Percentiles rank a stretch among this genome's conserved stretches.
These are phyloP conservation scores for Clarkia xantiana DNA, from an alignment of 345 rosid species.

Conservation along the genomic window DNA sequence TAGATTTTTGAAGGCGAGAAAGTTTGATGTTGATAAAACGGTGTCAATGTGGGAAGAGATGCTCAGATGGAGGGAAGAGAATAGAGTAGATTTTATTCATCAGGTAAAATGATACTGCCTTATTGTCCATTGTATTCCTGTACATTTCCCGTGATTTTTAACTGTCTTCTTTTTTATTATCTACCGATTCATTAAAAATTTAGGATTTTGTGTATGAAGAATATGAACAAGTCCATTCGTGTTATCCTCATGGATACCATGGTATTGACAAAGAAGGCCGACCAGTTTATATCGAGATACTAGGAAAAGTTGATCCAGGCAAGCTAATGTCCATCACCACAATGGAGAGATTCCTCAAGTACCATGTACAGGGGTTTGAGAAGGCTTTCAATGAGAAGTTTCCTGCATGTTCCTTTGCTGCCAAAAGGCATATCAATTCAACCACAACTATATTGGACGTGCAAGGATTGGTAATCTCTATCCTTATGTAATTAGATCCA, in stretches of 20 bases:
- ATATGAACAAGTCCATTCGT: constrained; percentile 55
- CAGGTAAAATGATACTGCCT: constrained; percentile 33
- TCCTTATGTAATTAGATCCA: neutral
- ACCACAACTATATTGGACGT: constrained; percentile 73
- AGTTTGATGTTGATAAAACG: constrained; percentile 67
- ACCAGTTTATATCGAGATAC: constrained; percentile 78
- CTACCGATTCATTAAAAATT: constrained; percentile 1
- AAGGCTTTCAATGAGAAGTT: constrained; percentile 78
- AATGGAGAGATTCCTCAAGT: constrained; percentile 72
- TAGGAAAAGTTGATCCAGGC: constrained; percentile 62
- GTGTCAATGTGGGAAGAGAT: constrained; percentile 86
- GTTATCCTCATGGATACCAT: constrained; percentile 95
- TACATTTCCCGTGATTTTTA: too few species aligned
- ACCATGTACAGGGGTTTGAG: constrained; percentile 88
- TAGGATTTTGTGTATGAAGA: constrained; percentile 90
- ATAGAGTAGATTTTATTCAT: constrained; percentile 52
- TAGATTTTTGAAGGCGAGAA: constrained; percentile 87
- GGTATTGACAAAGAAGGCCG: constrained; percentile 82
- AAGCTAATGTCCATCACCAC: constrained; percentile 77
- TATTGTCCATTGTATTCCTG: too few species aligned
- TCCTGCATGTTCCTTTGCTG: constrained; percentile 80
- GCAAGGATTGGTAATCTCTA: constrained; percentile 57
- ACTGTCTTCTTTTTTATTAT: too few species aligned
- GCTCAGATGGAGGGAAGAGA: constrained; percentile 81
- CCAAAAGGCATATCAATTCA: constrained; percentile 67